Evolutionary conservation across 306 rosid species (phyloP).

Genomic region (Boehmeria nivea): DNA sequence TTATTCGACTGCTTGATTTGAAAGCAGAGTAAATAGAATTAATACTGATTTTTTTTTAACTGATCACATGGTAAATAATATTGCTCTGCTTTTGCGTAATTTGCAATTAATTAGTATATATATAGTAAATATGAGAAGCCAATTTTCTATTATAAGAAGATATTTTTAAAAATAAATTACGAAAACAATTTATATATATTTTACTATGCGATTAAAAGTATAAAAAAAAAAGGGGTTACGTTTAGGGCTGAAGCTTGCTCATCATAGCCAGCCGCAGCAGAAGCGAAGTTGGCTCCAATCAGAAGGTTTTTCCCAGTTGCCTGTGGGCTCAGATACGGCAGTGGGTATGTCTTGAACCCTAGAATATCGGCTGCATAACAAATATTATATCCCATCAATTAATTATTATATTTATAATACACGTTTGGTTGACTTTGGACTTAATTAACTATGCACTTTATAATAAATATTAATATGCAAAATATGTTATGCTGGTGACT

Average conservation of each 20-base stretch:
- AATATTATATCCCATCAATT: not conserved
- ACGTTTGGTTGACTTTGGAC: not conserved
- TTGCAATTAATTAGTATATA: no score
- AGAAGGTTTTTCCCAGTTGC: constrained; percentile 93
- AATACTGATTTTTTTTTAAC: no score
- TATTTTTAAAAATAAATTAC: no score
- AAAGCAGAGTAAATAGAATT: no score
- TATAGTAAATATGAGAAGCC: no score
- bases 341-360: constrained; percentile 69
- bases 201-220: not conserved
- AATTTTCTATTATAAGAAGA: no score
- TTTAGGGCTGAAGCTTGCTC: constrained; percentile 62
- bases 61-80: no score
- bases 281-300: constrained; percentile 88
- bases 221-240: constrained; percentile 29
- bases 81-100: no score
- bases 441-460: no score
- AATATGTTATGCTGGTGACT: not conserved
- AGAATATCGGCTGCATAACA: constrained; percentile 25
- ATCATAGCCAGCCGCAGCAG: constrained; percentile 97
- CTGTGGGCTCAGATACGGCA: constrained; percentile 89
- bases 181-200: no score
- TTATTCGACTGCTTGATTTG: no score
- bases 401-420: not conserved
- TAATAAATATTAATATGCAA: not conserved